Conservation (phyloP, 2,329 filamentous ascomycete genomes). For the Mollisia scopiformis region DNA sequence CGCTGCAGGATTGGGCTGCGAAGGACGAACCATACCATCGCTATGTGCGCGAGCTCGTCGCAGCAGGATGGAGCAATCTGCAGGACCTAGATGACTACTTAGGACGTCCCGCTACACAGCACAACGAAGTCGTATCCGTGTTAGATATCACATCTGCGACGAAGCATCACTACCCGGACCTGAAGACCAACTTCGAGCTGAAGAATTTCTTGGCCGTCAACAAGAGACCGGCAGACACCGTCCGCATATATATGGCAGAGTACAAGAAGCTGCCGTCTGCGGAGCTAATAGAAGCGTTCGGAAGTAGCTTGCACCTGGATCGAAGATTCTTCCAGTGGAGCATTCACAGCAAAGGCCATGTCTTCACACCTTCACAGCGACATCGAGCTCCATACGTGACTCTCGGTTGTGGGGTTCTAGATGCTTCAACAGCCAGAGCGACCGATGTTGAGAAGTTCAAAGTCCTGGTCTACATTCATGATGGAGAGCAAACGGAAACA, state of each 20-base stretch:
- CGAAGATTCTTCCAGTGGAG: constrained; percentile 24
- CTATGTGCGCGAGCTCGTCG: constrained; percentile 30
- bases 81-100: constrained; percentile 30
- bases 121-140: constrained; percentile 27
- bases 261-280: constrained; percentile 15
- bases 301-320: constrained; percentile 20
- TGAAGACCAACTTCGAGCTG: constrained; percentile 17
- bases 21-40: constrained; percentile 27
- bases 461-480: constrained; percentile 28
- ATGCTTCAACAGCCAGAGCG: constrained; percentile 12
- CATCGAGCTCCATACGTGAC: constrained; percentile 26
- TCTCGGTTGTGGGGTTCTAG: constrained; percentile 31
- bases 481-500: constrained; percentile 16
- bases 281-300: constrained; percentile 22
- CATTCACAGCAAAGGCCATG: constrained; percentile 24
- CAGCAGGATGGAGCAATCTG: constrained; percentile 35
- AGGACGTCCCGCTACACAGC: constrained; percentile 16
- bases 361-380: constrained; percentile 28
- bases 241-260: constrained; percentile 24
- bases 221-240: not conserved
- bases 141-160: constrained; percentile 27
- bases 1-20: constrained; percentile 12
- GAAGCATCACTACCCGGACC: constrained; percentile 19
- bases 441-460: constrained; percentile 34
- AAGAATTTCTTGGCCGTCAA: constrained; percentile 13